Percentiles rank a stretch among this genome's conserved stretches.
Evolutionary conservation across 73 alveolate species (phyloP).

Genomic region (Blepharisma japonicum): DNA sequence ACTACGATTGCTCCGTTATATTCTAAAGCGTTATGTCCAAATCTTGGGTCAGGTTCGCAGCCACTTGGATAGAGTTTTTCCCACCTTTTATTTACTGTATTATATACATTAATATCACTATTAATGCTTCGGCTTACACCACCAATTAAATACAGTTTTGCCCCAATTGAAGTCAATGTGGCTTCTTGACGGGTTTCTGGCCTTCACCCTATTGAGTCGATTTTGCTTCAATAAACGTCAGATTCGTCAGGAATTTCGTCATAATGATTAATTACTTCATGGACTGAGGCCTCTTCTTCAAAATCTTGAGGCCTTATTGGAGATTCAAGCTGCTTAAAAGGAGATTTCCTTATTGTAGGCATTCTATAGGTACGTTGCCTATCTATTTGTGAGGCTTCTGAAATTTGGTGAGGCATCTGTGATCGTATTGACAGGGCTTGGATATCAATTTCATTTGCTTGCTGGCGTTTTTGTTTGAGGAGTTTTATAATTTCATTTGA

Average conservation of each 20-base stretch:
- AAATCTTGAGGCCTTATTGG: background rate
- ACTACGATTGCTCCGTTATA: constrained; percentile 11
- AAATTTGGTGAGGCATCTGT: background rate
- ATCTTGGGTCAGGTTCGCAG: background rate
- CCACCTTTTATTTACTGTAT: constrained; percentile 10
- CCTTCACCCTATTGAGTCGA: constrained; percentile 7
- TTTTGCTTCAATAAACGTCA: background rate
- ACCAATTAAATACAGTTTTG: constrained; percentile 17
- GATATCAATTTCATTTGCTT: background rate
- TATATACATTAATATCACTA: background rate
- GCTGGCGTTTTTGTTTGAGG: background rate
- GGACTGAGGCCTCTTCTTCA: background rate
- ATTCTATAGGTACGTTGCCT: background rate
- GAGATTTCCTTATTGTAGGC: background rate
- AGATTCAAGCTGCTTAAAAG: background rate
- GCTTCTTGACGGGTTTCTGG: constrained; percentile 33
- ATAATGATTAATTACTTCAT: background rate
- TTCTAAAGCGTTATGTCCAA: constrained; percentile 28
- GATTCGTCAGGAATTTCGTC: background rate
- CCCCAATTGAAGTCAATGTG: background rate
- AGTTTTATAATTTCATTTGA: background rate
- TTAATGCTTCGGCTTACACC: constrained; percentile 26
- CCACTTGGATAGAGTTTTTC: background rate
- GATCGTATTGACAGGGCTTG: background rate
- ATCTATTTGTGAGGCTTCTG: background rate